Conservation (phyloP, 192 early-diverging fungal species). For the Backusella luteola region DNA sequence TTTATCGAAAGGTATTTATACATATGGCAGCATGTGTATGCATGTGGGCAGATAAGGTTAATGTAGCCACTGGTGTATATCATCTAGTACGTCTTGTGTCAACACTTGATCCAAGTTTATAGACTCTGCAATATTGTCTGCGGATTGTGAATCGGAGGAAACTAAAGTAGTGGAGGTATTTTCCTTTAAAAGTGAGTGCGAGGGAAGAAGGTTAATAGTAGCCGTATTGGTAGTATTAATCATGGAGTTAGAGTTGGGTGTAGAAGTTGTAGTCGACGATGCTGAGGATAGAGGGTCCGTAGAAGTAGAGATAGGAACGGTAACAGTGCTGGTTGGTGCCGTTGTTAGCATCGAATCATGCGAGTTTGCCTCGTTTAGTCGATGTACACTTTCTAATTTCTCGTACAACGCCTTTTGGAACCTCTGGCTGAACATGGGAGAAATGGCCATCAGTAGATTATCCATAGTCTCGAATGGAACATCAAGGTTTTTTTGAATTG, state of each 20-base stretch:
- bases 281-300: background rate
- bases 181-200: background rate
- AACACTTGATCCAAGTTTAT: constrained; percentile 2
- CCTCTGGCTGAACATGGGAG: constrained; percentile 35
- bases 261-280: background rate
- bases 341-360: background rate
- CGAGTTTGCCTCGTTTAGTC: background rate
- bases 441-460: constrained; percentile 30
- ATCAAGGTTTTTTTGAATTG: constrained; percentile 6
- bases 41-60: background rate
- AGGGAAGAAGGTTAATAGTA: background rate
- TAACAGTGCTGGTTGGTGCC: background rate
- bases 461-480: constrained; percentile 43
- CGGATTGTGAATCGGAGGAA: background rate
- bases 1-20: background rate
- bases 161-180: background rate
- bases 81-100: background rate
- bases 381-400: constrained; percentile 31
- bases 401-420: constrained; percentile 35
- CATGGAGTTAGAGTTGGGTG: background rate
- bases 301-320: background rate
- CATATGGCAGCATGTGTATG: background rate
- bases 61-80: background rate
- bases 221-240: background rate
- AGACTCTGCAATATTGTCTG: background rate